phyloP scores from a whole-genome alignment of 768 basidiomycete genomes.

The Udeniomyces megalosporus region DNA sequence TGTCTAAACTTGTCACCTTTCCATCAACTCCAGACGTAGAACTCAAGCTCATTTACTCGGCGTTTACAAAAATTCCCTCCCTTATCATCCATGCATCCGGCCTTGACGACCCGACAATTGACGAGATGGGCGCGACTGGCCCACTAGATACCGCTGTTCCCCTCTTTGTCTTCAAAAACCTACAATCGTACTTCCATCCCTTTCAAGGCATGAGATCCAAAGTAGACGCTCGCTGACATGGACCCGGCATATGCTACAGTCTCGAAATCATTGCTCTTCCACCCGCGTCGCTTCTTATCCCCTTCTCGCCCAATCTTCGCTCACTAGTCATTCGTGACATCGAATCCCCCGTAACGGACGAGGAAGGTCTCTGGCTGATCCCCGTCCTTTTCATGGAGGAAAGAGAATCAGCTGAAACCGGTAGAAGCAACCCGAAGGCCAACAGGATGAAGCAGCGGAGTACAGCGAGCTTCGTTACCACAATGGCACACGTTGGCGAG shows the following conservation, averaged over 20 bases:
- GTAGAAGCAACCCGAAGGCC: not conserved
- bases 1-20: constrained; percentile 51
- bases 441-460: not conserved
- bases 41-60: constrained; percentile 72
- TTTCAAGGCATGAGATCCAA: too few species aligned
- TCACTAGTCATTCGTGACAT: constrained; percentile 6
- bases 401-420: not conserved
- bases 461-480: not conserved
- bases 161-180: constrained; percentile 66
- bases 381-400: constrained; percentile 1
- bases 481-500: constrained; percentile 1
- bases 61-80: constrained; percentile 78
- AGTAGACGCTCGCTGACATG: too few species aligned
- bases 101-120: not conserved
- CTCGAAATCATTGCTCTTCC: constrained; percentile 11
- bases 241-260: not conserved
- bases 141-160: constrained; percentile 61
- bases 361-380: constrained; percentile 12
- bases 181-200: constrained; percentile 33
- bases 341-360: constrained; percentile 7
- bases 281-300: constrained; percentile 5
- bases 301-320: constrained; percentile 8
- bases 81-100: constrained; percentile 37
- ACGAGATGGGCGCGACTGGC: constrained; percentile 19
- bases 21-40: constrained; percentile 57